Percentiles rank a stretch among this genome's conserved stretches.
phyloP scores from a whole-genome alignment of 768 basidiomycete species.

The Pulveroboletus ravenelii region DNA sequence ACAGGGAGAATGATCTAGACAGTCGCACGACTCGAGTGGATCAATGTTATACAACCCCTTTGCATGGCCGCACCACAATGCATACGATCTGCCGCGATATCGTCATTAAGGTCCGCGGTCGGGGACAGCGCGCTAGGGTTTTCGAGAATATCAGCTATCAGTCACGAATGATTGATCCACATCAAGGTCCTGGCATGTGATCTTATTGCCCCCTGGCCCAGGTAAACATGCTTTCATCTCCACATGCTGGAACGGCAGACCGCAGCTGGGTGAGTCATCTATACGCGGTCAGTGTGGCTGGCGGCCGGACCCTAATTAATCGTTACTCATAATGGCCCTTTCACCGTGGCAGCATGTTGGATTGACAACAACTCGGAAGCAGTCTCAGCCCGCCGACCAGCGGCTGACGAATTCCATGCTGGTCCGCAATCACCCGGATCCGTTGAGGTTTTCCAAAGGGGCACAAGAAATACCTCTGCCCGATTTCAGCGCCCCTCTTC shows the following conservation, averaged over 20 bases:
- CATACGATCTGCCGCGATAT: not conserved
- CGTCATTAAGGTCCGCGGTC: not conserved
- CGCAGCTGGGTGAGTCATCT: not conserved
- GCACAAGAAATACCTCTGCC: not conserved
- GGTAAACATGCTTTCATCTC: not conserved
- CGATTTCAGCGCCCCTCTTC: not conserved
- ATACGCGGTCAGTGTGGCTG: not conserved
- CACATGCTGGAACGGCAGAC: not conserved
- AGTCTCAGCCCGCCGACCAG: not conserved
- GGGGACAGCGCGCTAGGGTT: not conserved
- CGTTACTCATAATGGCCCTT: not conserved
- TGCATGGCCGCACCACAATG: not conserved
- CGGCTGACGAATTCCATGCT: not conserved
- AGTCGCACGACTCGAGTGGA: not conserved
- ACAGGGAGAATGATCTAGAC: not conserved
- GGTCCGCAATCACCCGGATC: not conserved
- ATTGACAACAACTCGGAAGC: not conserved
- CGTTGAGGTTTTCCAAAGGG: not conserved
- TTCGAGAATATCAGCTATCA: not conserved
- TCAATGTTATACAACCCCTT: not conserved
- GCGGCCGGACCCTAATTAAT: not conserved
- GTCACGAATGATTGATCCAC: not conserved
- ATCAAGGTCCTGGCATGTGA: constrained; percentile 1
- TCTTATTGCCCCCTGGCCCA: not conserved
- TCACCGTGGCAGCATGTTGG: not conserved